These are phyloP conservation scores for Corylus americana DNA, from an alignment of 306 rosid genomes.

Conservation along the genomic window DNA sequence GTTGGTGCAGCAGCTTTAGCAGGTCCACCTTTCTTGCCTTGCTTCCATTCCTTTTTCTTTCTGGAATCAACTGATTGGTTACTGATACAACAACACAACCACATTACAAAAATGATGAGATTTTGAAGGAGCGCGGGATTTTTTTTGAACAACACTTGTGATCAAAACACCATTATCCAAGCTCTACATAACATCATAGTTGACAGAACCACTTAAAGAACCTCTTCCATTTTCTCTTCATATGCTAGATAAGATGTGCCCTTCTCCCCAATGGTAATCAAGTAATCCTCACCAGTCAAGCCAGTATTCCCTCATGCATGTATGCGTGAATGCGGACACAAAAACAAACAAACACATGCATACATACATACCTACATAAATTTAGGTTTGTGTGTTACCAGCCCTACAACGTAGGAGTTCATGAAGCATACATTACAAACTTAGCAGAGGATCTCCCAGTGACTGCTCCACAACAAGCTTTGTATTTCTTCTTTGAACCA, in stretches of 20 bases:
- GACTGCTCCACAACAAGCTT: conserved; percentile 73
- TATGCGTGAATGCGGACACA: neutral
- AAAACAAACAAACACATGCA: neutral
- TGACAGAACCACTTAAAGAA: neutral
- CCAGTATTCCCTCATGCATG: neutral
- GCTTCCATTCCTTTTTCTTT: conserved; percentile 57
- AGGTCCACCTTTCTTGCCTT: conserved; percentile 50
- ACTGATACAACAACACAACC: conserved; percentile 43
- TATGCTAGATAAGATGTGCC: neutral
- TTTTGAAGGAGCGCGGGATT: neutral
- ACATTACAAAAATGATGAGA: conserved; percentile 12
- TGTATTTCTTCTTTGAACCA: conserved; percentile 78
- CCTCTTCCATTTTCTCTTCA: neutral
- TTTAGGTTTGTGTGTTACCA: neutral
- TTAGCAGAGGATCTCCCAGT: conserved; percentile 51
- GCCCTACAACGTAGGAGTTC: conserved; percentile 8
- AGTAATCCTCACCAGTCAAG: neutral
- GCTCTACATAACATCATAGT: neutral
- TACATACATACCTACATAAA: neutral
- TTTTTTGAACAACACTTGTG: neutral
- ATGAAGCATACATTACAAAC: conserved; percentile 50
- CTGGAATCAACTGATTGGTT: conserved; percentile 52
- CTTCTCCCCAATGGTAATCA: conserved; percentile 1
- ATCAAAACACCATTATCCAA: neutral
- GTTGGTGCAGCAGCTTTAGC: conserved; percentile 30